Evolutionary conservation across 2,329 filamentous ascomycete species (phyloP).

Genomic region (Fusarium xyrophilum): DNA sequence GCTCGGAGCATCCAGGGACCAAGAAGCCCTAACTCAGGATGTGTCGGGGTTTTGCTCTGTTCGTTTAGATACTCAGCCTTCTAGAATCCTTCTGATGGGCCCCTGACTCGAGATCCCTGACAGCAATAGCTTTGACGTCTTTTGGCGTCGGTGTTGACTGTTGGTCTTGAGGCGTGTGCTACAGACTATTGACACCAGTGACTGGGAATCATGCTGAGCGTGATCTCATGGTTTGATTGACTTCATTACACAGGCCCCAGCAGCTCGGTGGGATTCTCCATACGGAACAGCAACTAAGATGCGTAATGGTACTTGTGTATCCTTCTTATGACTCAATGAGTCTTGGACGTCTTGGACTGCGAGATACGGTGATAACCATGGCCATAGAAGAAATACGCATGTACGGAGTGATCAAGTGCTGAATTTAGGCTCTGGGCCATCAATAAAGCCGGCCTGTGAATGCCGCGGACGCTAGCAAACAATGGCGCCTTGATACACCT

Average conservation of each 20-base stretch:
- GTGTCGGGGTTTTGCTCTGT: constrained; percentile 1
- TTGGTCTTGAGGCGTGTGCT: constrained; percentile 18
- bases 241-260: constrained; percentile 18
- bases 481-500: constrained; percentile 11
- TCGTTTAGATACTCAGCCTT: constrained; percentile 34
- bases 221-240: constrained; percentile 26
- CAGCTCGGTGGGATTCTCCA: constrained; percentile 13
- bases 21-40: constrained; percentile 25
- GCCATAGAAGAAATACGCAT: neutral
- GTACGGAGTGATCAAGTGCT: neutral
- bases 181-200: constrained; percentile 26
- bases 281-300: neutral
- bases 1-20: constrained; percentile 1
- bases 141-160: constrained; percentile 22
- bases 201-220: constrained; percentile 1
- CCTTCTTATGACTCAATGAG: neutral
- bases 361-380: neutral
- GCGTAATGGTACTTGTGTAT: constrained; percentile 11
- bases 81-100: constrained; percentile 39
- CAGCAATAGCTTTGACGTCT: constrained; percentile 18
- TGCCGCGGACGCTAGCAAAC: constrained; percentile 28
- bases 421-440: constrained; percentile 10
- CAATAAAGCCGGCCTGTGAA: constrained; percentile 7
- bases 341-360: neutral
- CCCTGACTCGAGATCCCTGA: constrained; percentile 30